A percentile compares a stretch with the other conserved stretches of the same genome.
phyloP scores from a whole-genome alignment of 2,329 filamentous ascomycete species.

The Cladophialophora yegresii region DNA sequence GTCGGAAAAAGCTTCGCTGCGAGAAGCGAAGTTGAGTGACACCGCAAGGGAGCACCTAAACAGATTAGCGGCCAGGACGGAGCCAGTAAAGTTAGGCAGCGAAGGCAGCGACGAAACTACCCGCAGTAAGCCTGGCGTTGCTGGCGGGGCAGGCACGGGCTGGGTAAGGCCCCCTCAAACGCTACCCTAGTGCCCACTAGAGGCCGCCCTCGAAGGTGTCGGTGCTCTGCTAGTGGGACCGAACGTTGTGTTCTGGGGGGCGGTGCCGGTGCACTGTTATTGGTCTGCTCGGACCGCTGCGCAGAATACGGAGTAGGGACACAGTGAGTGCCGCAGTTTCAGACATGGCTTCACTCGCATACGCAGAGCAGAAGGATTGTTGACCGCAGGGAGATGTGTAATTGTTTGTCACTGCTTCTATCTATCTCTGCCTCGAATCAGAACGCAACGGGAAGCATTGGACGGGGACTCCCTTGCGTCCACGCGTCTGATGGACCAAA shows the following conservation, averaged over 20 bases:
- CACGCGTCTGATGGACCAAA: too few species aligned
- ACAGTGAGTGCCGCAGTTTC: neutral
- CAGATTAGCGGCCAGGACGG: constrained; percentile 2
- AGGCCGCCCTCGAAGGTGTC: neutral
- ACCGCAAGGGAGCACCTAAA: constrained; percentile 3
- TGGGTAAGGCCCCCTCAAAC: neutral
- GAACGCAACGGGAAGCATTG: neutral
- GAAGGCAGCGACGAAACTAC: neutral
- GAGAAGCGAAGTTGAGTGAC: constrained; percentile 1
- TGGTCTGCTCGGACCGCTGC: constrained; percentile 3
- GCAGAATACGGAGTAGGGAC: constrained; percentile 1
- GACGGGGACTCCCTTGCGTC: too few species aligned
- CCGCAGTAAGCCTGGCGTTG: neutral
- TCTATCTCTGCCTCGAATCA: neutral
- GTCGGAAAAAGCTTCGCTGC: neutral
- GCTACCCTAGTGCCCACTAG: neutral
- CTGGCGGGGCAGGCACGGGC: too few species aligned
- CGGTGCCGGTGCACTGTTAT: neutral
- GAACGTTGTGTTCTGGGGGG: neutral
- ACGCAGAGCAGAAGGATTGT: neutral
- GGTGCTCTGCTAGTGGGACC: too few species aligned
- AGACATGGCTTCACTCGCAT: neutral
- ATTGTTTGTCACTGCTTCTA: neutral
- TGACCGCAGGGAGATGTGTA: neutral
- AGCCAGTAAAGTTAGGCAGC: too few species aligned